Evolutionary conservation across 768 basidiomycete species (phyloP).

Genomic region (Boletales sp.): DNA sequence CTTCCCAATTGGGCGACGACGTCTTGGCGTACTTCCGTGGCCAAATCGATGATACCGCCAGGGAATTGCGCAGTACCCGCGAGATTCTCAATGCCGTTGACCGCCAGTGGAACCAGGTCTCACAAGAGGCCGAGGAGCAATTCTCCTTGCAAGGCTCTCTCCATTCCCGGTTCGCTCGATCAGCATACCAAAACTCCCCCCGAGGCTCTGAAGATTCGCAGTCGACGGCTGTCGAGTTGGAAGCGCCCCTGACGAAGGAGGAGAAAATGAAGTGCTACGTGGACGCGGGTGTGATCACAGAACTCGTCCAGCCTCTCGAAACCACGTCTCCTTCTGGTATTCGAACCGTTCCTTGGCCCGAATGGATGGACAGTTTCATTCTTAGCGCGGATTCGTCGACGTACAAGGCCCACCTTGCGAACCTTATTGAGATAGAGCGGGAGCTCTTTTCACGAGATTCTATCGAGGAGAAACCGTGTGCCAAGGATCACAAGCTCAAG

Average conservation of each 20-base stretch:
- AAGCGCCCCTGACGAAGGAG: conserved; percentile 10
- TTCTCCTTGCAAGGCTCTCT: conserved; percentile 16
- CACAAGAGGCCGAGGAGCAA: conserved; percentile 44
- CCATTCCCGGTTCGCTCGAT: conserved; percentile 6
- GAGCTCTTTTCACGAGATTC: conserved; percentile 29
- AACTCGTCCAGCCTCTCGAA: conserved; percentile 11
- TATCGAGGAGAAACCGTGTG: conserved; percentile 22
- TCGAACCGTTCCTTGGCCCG: conserved; percentile 35
- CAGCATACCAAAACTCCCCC: conserved; percentile 35
- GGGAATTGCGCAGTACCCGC: conserved; percentile 48
- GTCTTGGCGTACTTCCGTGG: conserved; percentile 51
- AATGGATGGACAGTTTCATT: conserved; percentile 38
- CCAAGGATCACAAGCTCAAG: conserved; percentile 39
- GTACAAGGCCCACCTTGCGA: conserved; percentile 35
- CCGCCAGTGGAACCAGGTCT: conserved; percentile 41
- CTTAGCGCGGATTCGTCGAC: conserved; percentile 33
- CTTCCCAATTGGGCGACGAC: conserved; percentile 41
- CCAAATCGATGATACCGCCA: conserved; percentile 48
- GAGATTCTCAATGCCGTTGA: conserved; percentile 43
- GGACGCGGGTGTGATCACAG: conserved; percentile 21
- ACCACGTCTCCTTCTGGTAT: conserved; percentile 22
- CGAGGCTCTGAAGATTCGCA: conserved; percentile 70
- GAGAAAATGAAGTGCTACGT: conserved; percentile 15
- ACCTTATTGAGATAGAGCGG: conserved; percentile 34
- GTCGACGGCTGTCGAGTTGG: conserved; percentile 43